These are phyloP conservation scores for Pascua sp. DNA, from an alignment of 1,284 basidiomycete species.

Conservation along the genomic window DNA sequence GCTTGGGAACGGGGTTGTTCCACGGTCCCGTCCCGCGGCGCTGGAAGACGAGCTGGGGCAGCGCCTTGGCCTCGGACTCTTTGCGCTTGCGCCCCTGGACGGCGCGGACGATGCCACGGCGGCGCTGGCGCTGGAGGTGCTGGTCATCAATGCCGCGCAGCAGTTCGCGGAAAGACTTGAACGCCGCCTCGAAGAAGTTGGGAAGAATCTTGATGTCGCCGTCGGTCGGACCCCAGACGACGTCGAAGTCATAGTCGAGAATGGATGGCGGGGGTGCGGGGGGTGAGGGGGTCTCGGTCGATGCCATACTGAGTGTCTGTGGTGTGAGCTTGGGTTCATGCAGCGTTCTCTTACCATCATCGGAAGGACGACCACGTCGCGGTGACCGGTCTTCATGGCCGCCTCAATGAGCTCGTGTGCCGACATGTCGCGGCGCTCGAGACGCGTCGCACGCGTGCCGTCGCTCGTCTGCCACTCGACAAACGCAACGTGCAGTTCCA, in stretches of 20 bases:
- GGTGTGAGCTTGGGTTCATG: slow-evolving; percentile 1
- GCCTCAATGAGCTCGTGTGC: slow-evolving; percentile 30
- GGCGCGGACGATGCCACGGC: slow-evolving; percentile 22
- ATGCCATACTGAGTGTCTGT: slow-evolving; percentile 40
- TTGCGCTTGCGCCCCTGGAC: slow-evolving; percentile 2
- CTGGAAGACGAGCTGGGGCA: slow-evolving; percentile 14
- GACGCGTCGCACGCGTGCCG: slow-evolving; percentile 20
- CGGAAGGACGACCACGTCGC: slow-evolving; percentile 36
- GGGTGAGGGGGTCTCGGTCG: slow-evolving; percentile 28
- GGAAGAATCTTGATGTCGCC: slow-evolving; percentile 42
- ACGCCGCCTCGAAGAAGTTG: slow-evolving; percentile 39
- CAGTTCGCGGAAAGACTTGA: slow-evolving; percentile 33
- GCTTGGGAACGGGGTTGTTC: slow-evolving; percentile 53
- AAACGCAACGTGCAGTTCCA: slow-evolving; percentile 29
- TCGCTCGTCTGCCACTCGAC: slow-evolving; percentile 37
- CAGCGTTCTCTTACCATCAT: slow-evolving; percentile 27
- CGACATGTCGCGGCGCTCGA: slow-evolving; percentile 22
- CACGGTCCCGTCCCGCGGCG: slow-evolving; percentile 19
- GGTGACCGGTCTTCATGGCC: slow-evolving; percentile 23
- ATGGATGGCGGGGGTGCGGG: not conserved
- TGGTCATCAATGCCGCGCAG: slow-evolving; percentile 37
- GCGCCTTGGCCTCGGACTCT: slow-evolving; percentile 3
- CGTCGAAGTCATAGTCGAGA: slow-evolving; percentile 41
- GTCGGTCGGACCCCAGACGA: slow-evolving; percentile 40
- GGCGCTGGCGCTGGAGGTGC: slow-evolving; percentile 29